Evolutionary conservation across 1,139 yeast genomes (phyloP), one percentile per base, ranked within the genome.

Genomic region (Blastobotrys ciferrii): DNA sequence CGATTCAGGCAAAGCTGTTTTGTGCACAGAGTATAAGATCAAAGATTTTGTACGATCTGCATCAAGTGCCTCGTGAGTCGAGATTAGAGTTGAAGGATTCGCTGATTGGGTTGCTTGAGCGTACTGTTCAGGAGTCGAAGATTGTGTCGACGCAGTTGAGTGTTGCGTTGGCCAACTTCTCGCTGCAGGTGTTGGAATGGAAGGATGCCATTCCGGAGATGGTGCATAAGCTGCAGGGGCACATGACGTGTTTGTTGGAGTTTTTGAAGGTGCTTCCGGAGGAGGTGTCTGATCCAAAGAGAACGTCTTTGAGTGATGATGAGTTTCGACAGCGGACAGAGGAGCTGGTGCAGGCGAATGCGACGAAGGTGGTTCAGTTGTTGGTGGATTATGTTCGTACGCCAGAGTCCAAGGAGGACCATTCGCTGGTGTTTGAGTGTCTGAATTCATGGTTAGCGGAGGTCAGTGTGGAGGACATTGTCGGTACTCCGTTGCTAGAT

Each of bases 371-470:
- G 1, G 70, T 91, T 50, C 65, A 75, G 47, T 72, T 87, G 44
- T 71, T 89, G 53, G 54, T 70, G 30, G 51, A 53, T 11, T 60
- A 62, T 43, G 54, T 59, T 30, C 75, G 77, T 46, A 71, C 78
- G 52, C 63, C 75, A 40, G 62, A 65, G 46, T 58, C 71, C 9
- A 48, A 59, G 18, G 59, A 64, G 40, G 58, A 62, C 48, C 65
- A 55, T 53, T 62, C 51, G 45, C 69, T 81, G 44, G 74, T 89
- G 12, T 75, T 91, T 54, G 84, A 81, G 56, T 87, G 96, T 65
- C 73, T 92, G 54, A 83, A 84, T 59, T 84, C 95, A 30, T 92
- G 98, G 98, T 81, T 92, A 50, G 78, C 77, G 55, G 98, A 92
- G 64, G 80, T 88, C 46, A 36, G 42, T n/a, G 43, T 50, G 2